These are phyloP conservation scores for Xylaria sp. DNA, from an alignment of 2,329 filamentous ascomycete genomes.

Conservation along the genomic window DNA sequence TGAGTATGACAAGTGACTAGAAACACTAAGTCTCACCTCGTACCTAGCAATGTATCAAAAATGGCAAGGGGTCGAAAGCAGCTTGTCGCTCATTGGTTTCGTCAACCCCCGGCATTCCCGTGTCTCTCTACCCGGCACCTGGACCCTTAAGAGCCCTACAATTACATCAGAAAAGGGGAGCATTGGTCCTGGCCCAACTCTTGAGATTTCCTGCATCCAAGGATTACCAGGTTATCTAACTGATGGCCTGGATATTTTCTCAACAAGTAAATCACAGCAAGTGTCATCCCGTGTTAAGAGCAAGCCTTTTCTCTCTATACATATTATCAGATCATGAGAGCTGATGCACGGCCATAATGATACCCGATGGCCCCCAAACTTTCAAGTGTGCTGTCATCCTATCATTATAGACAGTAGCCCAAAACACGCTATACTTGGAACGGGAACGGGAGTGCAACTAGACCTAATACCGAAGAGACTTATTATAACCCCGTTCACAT, in stretches of 20 bases:
- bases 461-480: not conserved
- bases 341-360: slow-evolving; percentile 14
- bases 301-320: not conserved
- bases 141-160: not conserved
- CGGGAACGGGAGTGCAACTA: slow-evolving; percentile 1
- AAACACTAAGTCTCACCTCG: slow-evolving; percentile 32
- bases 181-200: not conserved
- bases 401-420: slow-evolving; percentile 2
- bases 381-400: slow-evolving; percentile 5
- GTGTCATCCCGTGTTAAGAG: not conserved
- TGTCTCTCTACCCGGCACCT: slow-evolving; percentile 20
- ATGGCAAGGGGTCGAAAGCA: slow-evolving; percentile 33
- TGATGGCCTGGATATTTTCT: too few species aligned
- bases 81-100: slow-evolving; percentile 38
- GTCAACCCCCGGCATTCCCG: slow-evolving; percentile 35
- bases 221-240: too few species aligned
- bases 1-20: slow-evolving; percentile 26
- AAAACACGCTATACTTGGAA: slow-evolving; percentile 1
- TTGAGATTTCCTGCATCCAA: not conserved
- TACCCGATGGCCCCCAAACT: slow-evolving; percentile 12
- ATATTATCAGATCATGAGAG: slow-evolving; percentile 11
- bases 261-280: too few species aligned
- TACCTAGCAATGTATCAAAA: slow-evolving; percentile 36
- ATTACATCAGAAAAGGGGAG: slow-evolving; percentile 1
- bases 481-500: not conserved